A percentile compares a stretch with the other conserved stretches of the same genome.
Conservation (phyloP, 257 asterid genomes). For the Ilex aquifolium region DNA sequence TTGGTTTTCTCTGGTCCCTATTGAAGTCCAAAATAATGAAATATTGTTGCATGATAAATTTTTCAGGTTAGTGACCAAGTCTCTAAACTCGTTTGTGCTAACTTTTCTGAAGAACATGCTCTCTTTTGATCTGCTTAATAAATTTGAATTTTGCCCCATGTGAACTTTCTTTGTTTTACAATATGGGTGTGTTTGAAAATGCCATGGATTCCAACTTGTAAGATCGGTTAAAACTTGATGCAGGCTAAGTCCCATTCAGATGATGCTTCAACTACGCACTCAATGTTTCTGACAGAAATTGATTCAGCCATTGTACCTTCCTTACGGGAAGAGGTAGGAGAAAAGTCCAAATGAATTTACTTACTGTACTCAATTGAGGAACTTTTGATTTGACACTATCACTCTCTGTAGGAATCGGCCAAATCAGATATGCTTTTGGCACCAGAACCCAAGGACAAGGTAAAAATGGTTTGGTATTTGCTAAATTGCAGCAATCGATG, state of each 20-base stretch:
- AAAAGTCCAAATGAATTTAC: not conserved
- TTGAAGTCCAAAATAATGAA: not conserved
- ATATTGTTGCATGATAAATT: not conserved
- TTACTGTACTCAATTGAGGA: not conserved
- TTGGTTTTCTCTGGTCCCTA: not conserved
- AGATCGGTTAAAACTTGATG: constrained; percentile 11
- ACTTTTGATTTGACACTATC: not conserved
- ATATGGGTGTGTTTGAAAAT: not conserved
- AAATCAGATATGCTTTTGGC: constrained; percentile 19
- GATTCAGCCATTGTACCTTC: constrained; percentile 32
- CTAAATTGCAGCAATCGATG: constrained; percentile 1
- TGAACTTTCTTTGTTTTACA: too few relatives aligned
- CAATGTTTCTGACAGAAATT: constrained; percentile 21
- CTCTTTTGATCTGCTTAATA: not conserved
- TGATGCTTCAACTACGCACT: constrained; percentile 30
- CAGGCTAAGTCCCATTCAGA: constrained; percentile 33
- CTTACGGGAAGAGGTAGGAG: constrained; percentile 39
- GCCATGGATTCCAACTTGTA: not conserved
- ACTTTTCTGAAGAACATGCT: too few relatives aligned
- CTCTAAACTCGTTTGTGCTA: too few relatives aligned
- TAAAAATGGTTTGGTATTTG: constrained; percentile 8
- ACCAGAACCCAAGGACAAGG: constrained; percentile 19
- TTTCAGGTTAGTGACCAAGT: not conserved
- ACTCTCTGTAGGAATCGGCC: constrained; percentile 11
- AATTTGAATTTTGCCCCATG: not conserved